These are phyloP conservation scores for Coemansia sp. DNA, from an alignment of 192 early-diverging fungal species.

Conservation along the genomic window DNA sequence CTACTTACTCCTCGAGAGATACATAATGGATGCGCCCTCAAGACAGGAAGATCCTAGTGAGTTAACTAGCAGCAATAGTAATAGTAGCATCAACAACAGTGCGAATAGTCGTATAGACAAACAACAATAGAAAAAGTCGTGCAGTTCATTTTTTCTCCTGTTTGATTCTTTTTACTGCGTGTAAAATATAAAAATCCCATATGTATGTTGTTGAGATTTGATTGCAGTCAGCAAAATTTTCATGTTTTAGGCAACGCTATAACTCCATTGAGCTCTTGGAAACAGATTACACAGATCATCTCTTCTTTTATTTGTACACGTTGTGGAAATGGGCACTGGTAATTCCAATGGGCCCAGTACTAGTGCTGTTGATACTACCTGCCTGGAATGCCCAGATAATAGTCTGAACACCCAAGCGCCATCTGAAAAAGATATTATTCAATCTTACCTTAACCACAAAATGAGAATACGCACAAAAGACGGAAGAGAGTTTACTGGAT, in stretches of 20 bases:
- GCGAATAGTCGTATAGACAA: not conserved
- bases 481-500: slow-evolving; percentile 33
- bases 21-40: slow-evolving; percentile 19
- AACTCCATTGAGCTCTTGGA: too few relatives aligned
- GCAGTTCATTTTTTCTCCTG: too few relatives aligned
- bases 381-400: not conserved
- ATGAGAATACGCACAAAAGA: slow-evolving; percentile 38
- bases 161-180: too few relatives aligned
- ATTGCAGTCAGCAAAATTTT: too few relatives aligned
- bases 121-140: too few relatives aligned
- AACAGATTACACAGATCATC: too few relatives aligned
- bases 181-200: not conserved
- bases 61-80: not conserved
- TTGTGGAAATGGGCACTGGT: not conserved
- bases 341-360: not conserved
- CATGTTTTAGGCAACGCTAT: too few relatives aligned
- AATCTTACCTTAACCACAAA: slow-evolving; percentile 36
- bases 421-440: slow-evolving; percentile 27
- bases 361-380: not conserved
- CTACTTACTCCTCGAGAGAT: slow-evolving; percentile 28
- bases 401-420: not conserved
- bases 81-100: not conserved
- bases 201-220: not conserved
- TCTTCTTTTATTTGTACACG: too few relatives aligned
- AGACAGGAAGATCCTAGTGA: not conserved